Conservation (phyloP, 805 yeast species). For the Ogataea nakhonphanomensis region DNA sequence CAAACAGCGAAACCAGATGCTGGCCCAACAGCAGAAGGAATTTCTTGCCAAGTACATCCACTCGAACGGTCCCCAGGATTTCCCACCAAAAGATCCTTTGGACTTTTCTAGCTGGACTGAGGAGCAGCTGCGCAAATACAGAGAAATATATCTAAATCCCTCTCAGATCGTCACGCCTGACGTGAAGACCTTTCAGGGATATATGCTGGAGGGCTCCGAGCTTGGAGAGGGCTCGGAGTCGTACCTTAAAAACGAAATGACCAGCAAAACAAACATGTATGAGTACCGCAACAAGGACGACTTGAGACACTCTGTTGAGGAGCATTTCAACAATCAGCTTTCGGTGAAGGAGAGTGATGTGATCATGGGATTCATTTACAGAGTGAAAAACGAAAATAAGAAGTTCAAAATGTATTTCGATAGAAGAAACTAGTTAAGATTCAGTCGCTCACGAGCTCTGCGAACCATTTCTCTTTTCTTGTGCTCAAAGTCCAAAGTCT, state of each 20-base stretch:
- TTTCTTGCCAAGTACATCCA: constrained; percentile 64
- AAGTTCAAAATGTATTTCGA: constrained; percentile 39
- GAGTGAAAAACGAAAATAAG: constrained; percentile 63
- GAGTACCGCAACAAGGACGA: constrained; percentile 31
- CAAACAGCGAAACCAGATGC: constrained; percentile 56
- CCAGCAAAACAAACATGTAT: constrained; percentile 27
- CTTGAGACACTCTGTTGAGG: constrained; percentile 29
- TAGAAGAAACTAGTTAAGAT: constrained; percentile 14
- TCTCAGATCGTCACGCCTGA: constrained; percentile 46
- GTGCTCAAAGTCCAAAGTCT: constrained; percentile 44
- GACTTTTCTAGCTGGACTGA: constrained; percentile 68
- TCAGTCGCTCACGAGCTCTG: constrained; percentile 52
- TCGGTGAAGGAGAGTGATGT: constrained; percentile 78
- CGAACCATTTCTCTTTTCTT: constrained; percentile 57
- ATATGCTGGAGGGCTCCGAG: constrained; percentile 56
- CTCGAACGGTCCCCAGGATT: constrained; percentile 68
- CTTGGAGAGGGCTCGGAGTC: constrained; percentile 67
- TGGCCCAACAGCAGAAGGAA: constrained; percentile 69
- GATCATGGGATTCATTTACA: constrained; percentile 83
- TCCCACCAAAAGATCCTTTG: constrained; percentile 49
- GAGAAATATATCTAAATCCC: constrained; percentile 42
- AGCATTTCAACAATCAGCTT: constrained; percentile 55
- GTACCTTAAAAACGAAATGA: constrained; percentile 27
- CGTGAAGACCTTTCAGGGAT: constrained; percentile 66
- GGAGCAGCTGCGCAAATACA: constrained; percentile 65